A percentile compares a stretch with the other conserved stretches of the same genome.
phyloP scores from a whole-genome alignment of 257 asterid species.

The Anisodus acutangulus region DNA sequence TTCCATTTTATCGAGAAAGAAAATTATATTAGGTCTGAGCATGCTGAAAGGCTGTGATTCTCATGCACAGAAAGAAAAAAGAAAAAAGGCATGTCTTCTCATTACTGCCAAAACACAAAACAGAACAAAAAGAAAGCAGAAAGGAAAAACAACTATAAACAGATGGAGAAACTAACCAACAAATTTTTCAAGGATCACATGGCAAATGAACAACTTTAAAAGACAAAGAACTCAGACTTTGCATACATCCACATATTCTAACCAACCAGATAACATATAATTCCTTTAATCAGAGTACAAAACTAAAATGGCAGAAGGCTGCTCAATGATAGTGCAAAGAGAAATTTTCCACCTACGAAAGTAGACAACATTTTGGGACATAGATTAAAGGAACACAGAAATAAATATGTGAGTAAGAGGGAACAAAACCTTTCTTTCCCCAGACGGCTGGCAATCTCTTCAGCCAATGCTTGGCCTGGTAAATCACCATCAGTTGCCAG shows the following conservation, averaged over 20 bases:
- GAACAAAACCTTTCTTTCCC: conserved; percentile 65
- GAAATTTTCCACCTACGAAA: not conserved
- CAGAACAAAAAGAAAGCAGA: too few relatives aligned
- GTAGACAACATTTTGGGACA: conserved; percentile 19
- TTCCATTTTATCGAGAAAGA: not conserved
- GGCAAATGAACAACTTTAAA: too few relatives aligned
- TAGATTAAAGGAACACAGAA: not conserved
- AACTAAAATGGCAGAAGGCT: too few relatives aligned
- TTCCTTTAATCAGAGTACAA: too few relatives aligned
- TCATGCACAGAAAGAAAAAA: not conserved
- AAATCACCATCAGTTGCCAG: conserved; percentile 76
- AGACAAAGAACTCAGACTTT: too few relatives aligned
- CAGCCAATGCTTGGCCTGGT: conserved; percentile 77
- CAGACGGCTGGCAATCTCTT: conserved; percentile 80
- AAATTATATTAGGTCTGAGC: not conserved
- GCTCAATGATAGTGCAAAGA: not conserved
- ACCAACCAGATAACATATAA: too few relatives aligned
- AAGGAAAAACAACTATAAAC: too few relatives aligned
- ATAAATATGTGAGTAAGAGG: not conserved
- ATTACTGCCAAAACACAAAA: not conserved
- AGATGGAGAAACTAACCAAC: too few relatives aligned
- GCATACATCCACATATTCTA: too few relatives aligned
- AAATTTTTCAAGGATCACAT: too few relatives aligned
- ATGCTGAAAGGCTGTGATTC: conserved; percentile 11
- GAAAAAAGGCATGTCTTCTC: conserved; percentile 16